Conservation (phyloP, 345 rosid genomes). For the Boechera stricta region DNA sequence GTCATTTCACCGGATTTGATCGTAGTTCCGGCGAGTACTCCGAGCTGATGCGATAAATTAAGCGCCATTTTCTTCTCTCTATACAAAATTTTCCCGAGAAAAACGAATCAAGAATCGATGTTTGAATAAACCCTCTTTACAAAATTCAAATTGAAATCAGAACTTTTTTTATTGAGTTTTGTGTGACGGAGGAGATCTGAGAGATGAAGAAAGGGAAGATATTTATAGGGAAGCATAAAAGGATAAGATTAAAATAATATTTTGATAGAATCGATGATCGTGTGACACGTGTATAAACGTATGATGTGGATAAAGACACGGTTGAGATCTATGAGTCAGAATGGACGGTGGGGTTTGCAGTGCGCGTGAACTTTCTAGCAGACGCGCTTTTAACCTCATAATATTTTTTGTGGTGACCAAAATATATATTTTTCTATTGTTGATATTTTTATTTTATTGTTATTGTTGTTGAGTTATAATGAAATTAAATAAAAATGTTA, state of each 20-base stretch:
- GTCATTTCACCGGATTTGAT: conserved; percentile 47
- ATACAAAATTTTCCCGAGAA: conserved; percentile 7
- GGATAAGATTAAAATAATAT: conserved; percentile 49
- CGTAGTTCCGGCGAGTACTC: conserved; percentile 65
- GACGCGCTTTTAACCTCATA: conserved; percentile 43
- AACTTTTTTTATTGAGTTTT: background rate
- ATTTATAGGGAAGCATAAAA: conserved; percentile 43
- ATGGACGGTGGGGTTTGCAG: conserved; percentile 56
- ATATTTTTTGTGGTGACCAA: conserved; percentile 26
- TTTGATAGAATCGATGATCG: background rate
- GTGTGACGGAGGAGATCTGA: conserved; percentile 5
- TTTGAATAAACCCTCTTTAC: background rate
- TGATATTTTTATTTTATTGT: background rate
- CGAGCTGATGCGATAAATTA: conserved; percentile 70
- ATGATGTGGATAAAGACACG: conserved; percentile 47
- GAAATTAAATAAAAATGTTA: background rate
- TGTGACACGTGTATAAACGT: conserved; percentile 47
- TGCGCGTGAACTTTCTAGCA: conserved; percentile 47
- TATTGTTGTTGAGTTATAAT: background rate
- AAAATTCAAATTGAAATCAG: background rate
- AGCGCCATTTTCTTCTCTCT: conserved; percentile 58
- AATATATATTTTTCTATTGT: background rate
- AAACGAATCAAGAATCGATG: background rate
- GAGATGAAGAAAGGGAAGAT: background rate
- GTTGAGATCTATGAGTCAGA: conserved; percentile 52